phyloP scores from a whole-genome alignment of 306 rosid species.

The Dicorynia guianensis region DNA sequence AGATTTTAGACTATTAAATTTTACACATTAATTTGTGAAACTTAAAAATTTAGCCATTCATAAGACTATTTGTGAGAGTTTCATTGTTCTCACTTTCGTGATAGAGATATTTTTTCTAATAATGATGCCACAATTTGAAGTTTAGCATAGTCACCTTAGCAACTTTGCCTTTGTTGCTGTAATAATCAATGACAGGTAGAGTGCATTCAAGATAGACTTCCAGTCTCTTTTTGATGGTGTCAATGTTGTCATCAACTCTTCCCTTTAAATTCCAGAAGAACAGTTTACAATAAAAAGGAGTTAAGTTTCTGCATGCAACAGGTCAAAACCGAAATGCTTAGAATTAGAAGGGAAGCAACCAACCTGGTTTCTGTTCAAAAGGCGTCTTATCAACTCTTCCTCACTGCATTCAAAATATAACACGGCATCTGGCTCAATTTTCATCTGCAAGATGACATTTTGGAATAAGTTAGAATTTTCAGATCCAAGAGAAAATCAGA shows the following conservation, averaged over 20 bases:
- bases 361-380: slow-evolving; percentile 69
- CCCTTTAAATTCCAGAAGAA: slow-evolving; percentile 47
- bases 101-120: too few species aligned
- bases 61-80: too few species aligned
- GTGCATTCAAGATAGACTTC: slow-evolving; percentile 63
- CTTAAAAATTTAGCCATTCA: too few species aligned
- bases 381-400: slow-evolving; percentile 66
- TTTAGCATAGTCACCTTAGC: slow-evolving; percentile 37
- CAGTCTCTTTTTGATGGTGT: slow-evolving; percentile 64
- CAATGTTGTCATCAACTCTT: slow-evolving; percentile 69
- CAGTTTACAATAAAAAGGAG: too few species aligned
- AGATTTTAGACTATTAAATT: too few species aligned
- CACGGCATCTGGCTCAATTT: slow-evolving; percentile 58
- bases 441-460: slow-evolving; percentile 49
- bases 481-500: too few species aligned
- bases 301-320: too few species aligned
- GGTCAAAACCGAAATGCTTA: too few species aligned
- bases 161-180: slow-evolving; percentile 59
- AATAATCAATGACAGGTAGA: slow-evolving; percentile 59
- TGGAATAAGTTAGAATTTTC: not conserved
- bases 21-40: too few species aligned
- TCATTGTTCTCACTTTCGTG: too few species aligned
- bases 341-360: not conserved
- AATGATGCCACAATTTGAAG: too few species aligned
- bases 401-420: slow-evolving; percentile 59